Percentiles rank a stretch among this genome's conserved stretches.
These are phyloP conservation scores for Heliosperma pusillum DNA, from an alignment of 148 eudicot genomes.

Conservation along the genomic window DNA sequence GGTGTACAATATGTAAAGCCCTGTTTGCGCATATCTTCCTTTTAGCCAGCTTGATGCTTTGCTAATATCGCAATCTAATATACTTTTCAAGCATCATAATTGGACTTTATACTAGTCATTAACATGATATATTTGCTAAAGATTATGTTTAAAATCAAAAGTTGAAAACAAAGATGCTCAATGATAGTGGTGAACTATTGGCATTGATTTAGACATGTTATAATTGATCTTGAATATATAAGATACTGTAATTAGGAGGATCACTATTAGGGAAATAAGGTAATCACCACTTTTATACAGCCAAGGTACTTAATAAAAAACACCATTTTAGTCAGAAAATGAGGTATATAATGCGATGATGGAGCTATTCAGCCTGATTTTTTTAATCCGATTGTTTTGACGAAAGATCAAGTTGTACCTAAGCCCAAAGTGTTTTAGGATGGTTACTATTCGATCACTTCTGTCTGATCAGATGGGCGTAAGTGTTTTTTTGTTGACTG, in stretches of 20 bases:
- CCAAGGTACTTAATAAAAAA: background rate
- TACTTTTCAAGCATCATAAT: conserved; percentile 3
- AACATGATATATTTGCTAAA: background rate
- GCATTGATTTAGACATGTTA: background rate
- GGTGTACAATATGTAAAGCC: background rate
- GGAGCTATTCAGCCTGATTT: background rate
- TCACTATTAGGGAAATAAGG: too few species aligned
- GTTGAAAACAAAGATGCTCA: conserved; percentile 3
- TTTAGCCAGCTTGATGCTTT: background rate
- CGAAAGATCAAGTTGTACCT: background rate
- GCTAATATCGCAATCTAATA: background rate
- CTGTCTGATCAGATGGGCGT: background rate
- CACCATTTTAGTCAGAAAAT: background rate
- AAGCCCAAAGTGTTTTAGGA: too few species aligned
- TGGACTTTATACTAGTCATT: background rate
- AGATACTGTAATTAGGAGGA: background rate
- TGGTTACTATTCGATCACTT: background rate
- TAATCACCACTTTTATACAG: background rate
- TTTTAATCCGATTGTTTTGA: background rate
- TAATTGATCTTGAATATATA: background rate
- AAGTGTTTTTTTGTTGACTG: too few species aligned
- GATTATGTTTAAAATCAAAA: background rate
- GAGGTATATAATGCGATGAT: background rate
- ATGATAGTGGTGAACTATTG: background rate
- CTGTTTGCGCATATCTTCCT: background rate